phyloP scores from a whole-genome alignment of 352 stramenopile genomes.

The Pythium aphanidermatum region DNA sequence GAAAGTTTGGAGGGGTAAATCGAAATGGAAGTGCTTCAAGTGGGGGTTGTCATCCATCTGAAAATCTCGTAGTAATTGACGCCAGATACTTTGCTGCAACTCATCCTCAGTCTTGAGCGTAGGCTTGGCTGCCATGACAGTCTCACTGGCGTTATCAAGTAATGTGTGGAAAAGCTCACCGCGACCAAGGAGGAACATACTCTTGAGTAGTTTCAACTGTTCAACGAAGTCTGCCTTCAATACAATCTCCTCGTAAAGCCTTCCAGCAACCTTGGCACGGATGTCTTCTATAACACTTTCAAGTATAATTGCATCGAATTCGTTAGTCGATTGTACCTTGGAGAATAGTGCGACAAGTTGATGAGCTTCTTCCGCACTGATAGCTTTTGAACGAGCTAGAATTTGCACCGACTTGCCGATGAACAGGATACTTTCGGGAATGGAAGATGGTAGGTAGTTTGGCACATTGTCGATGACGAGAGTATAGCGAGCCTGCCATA shows the following conservation, averaged over 20 bases:
- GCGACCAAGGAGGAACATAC: constrained; percentile 58
- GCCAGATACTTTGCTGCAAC: constrained; percentile 58
- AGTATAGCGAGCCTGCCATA: constrained; percentile 46
- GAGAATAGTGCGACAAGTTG: constrained; percentile 33
- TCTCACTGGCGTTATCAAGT: constrained; percentile 45
- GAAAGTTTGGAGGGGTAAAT: constrained; percentile 52
- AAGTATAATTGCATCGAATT: constrained; percentile 45
- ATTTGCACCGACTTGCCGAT: constrained; percentile 64
- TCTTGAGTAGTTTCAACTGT: constrained; percentile 49
- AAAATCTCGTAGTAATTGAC: constrained; percentile 43
- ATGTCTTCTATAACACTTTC: constrained; percentile 58
- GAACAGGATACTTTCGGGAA: constrained; percentile 62
- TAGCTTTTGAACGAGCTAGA: constrained; percentile 37
- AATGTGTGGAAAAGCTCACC: constrained; percentile 74
- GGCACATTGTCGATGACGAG: constrained; percentile 55
- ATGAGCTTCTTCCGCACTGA: constrained; percentile 44
- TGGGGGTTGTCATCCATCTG: constrained; percentile 34
- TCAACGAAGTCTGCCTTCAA: constrained; percentile 57
- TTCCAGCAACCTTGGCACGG: constrained; percentile 38
- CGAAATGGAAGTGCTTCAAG: constrained; percentile 25
- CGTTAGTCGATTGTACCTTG: constrained; percentile 21
- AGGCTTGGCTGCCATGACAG: constrained; percentile 45
- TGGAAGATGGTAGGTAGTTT: constrained; percentile 47
- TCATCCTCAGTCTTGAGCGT: constrained; percentile 52
- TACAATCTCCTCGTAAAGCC: constrained; percentile 60